A percentile compares a stretch with the other conserved stretches of the same genome.
These are phyloP conservation scores for Saccharomyces kudriavzevii DNA, from an alignment of 805 yeast genomes.

Conservation along the genomic window DNA sequence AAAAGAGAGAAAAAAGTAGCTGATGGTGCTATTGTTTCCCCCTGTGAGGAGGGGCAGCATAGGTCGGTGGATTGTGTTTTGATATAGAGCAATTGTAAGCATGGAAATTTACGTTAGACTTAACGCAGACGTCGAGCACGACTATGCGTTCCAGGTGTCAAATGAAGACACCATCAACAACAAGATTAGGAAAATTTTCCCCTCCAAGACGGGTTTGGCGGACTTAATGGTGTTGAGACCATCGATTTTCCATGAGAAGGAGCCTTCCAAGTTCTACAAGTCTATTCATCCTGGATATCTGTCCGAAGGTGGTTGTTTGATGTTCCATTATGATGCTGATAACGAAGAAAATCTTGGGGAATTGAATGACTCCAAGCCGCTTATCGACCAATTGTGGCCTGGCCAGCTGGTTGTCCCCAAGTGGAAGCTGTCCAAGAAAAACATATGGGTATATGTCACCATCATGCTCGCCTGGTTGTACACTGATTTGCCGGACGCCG, in stretches of 20 bases:
- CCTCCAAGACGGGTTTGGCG: conserved; percentile 26
- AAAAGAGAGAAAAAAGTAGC: not conserved
- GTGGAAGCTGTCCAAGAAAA: conserved; percentile 11
- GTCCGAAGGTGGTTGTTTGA: conserved; percentile 73
- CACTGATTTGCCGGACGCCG: conserved; percentile 82
- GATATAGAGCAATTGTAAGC: not conserved
- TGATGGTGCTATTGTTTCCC: not conserved
- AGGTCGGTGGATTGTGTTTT: not conserved
- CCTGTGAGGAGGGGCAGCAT: not conserved
- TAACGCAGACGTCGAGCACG: conserved; percentile 78
- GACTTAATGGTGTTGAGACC: conserved; percentile 73
- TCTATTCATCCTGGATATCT: conserved; percentile 57
- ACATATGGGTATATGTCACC: conserved; percentile 9
- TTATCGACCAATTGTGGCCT: conserved; percentile 68
- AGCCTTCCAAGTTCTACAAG: conserved; percentile 57
- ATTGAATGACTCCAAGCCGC: conserved; percentile 42
- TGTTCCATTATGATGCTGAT: conserved; percentile 57
- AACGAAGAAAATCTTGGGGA: conserved; percentile 37
- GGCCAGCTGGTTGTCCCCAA: conserved; percentile 63
- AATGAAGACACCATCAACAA: conserved; percentile 50
- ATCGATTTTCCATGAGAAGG: conserved; percentile 55
- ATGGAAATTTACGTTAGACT: conserved; percentile 58
- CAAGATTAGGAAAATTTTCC: conserved; percentile 49
- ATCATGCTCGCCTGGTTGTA: conserved; percentile 67
- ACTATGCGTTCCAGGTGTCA: conserved; percentile 77